phyloP scores from a whole-genome alignment of 768 basidiomycete genomes.

The Lactarius deliciosus region DNA sequence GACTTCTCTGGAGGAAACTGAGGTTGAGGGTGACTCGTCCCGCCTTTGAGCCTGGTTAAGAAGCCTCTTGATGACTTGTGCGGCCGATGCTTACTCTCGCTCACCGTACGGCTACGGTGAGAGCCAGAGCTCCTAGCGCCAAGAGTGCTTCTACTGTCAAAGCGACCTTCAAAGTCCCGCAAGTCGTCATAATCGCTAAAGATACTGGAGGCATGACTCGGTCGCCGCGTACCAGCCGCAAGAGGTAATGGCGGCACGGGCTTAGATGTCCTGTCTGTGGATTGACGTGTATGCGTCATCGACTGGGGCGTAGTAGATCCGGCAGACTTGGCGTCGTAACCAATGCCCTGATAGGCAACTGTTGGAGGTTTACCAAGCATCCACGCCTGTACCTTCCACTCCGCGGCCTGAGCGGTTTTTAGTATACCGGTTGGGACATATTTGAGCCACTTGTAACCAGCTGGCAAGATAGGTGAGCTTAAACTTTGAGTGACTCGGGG shows the following conservation, averaged over 20 bases:
- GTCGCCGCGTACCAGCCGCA: conserved; percentile 51
- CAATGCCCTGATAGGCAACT: conserved; percentile 81
- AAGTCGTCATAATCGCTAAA: conserved; percentile 90
- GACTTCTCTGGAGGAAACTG: conserved; percentile 45
- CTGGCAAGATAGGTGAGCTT: conserved; percentile 38
- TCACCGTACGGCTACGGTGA: conserved; percentile 34
- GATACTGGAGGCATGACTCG: conserved; percentile 67
- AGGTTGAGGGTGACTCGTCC: conserved; percentile 46
- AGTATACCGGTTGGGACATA: conserved; percentile 92
- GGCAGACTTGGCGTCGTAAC: conserved; percentile 51
- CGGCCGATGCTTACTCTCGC: conserved; percentile 38
- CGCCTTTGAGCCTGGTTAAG: conserved; percentile 58
- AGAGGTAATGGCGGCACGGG: conserved; percentile 31
- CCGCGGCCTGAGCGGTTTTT: conserved; percentile 93
- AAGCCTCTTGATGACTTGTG: conserved; percentile 69
- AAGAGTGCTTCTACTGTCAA: conserved; percentile 76
- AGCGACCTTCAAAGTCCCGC: conserved; percentile 82
- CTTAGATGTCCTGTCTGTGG: conserved; percentile 22
- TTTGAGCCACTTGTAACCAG: conserved; percentile 94
- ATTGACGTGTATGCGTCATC: conserved; percentile 14
- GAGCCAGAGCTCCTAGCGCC: conserved; percentile 44
- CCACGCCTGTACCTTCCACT: conserved; percentile 97
- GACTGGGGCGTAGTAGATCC: conserved; percentile 30
- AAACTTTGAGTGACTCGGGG: conserved; percentile 9
- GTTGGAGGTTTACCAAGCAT: conserved; percentile 95